Conservation (phyloP, 73 alveolate species). For the Paramecium octaurelia region DNA sequence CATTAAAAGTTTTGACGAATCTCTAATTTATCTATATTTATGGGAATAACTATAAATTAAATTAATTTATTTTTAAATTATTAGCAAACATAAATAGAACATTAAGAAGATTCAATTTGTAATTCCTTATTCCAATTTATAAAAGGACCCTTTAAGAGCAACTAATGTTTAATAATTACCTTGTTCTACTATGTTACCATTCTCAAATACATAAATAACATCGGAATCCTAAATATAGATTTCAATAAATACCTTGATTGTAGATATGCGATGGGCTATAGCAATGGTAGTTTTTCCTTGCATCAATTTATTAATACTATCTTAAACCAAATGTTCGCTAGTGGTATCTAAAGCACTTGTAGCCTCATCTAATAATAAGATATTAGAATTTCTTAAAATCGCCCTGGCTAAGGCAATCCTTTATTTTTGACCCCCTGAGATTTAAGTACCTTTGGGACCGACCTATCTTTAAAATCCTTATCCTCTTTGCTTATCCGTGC, state of each 20-base stretch:
- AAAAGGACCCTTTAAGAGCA: background rate
- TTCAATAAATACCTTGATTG: constrained; percentile 24
- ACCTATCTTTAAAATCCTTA: constrained; percentile 55
- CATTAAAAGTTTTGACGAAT: background rate
- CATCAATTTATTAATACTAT: constrained; percentile 44
- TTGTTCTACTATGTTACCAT: background rate
- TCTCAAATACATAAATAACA: background rate
- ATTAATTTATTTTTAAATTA: too few species aligned
- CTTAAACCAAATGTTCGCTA: constrained; percentile 40
- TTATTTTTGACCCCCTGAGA: constrained; percentile 66
- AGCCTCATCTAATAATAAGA: constrained; percentile 61
- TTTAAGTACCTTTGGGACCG: constrained; percentile 55
- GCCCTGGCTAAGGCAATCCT: constrained; percentile 63
- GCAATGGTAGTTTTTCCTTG: constrained; percentile 65
- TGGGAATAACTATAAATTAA: too few species aligned
- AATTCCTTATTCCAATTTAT: background rate
- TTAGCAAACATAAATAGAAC: background rate
- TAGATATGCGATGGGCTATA: constrained; percentile 80
- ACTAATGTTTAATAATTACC: background rate
- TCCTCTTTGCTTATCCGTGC: background rate
- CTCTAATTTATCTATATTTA: background rate
- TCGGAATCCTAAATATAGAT: background rate
- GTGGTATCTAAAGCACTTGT: constrained; percentile 65
- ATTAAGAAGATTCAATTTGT: background rate
- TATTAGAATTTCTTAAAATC: constrained; percentile 44